A percentile compares a stretch with the other conserved stretches of the same genome.
Conservation (phyloP, 2,329 filamentous ascomycete genomes). For the Leptographium lundbergii region DNA sequence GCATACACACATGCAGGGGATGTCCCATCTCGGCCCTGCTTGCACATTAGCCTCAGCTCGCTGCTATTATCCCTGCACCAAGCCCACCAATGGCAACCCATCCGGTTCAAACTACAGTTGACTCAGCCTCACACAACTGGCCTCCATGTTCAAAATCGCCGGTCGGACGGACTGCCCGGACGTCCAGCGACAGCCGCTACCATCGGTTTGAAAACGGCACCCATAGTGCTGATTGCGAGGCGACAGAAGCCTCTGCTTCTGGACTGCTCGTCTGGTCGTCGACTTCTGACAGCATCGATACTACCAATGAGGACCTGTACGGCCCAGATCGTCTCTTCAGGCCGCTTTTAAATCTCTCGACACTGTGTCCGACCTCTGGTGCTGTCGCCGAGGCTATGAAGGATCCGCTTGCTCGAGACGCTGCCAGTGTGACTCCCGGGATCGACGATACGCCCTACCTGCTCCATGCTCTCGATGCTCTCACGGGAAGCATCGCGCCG, state of each 20-base stretch:
- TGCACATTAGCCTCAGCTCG: no score
- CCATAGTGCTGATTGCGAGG: neutral
- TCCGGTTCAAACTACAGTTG: neutral
- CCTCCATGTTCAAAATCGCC: neutral
- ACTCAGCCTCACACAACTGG: neutral
- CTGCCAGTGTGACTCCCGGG: conserved; percentile 53
- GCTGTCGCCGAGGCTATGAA: conserved; percentile 25
- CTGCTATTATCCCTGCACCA: no score
- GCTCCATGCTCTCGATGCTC: conserved; percentile 75
- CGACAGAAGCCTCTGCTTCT: conserved; percentile 10
- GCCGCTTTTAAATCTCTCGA: conserved; percentile 17
- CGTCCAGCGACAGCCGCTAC: neutral
- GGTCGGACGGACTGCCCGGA: no score
- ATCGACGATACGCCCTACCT: conserved; percentile 81
- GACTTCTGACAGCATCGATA: conserved; percentile 15
- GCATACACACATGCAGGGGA: no score
- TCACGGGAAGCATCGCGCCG: conserved; percentile 50
- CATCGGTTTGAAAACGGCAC: neutral
- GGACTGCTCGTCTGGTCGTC: conserved; percentile 17
- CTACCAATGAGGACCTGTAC: conserved; percentile 30
- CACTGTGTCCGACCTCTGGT: conserved; percentile 3
- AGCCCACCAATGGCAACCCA: neutral
- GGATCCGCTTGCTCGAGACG: conserved; percentile 37
- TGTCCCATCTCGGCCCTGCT: no score
- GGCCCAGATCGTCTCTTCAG: conserved; percentile 28